These are phyloP conservation scores for Tolypocladium inflatum DNA, from an alignment of 2,329 filamentous ascomycete species.

Conservation along the genomic window DNA sequence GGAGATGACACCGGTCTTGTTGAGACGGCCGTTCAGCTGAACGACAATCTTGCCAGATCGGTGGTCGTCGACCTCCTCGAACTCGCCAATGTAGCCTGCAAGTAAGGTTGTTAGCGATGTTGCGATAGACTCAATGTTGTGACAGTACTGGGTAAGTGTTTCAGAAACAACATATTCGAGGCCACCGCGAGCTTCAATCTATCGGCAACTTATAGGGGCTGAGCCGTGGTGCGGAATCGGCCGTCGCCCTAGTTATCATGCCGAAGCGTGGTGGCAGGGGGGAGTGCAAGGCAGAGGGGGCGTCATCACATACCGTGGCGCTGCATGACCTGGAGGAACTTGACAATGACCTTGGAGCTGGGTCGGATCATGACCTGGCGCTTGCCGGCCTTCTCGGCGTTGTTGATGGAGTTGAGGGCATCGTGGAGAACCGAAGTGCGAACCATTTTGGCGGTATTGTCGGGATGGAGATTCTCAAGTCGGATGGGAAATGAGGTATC, in stretches of 20 bases:
- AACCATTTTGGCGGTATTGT: constrained; percentile 79
- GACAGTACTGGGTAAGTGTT: not conserved
- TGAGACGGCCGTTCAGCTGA: constrained; percentile 95
- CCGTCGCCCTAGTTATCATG: constrained; percentile 99
- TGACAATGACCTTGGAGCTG: constrained; percentile 98
- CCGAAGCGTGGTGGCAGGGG: constrained; percentile 49
- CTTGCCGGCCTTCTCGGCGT: constrained; percentile 99
- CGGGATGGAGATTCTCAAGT: constrained; percentile 68
- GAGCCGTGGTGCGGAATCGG: constrained; percentile 70
- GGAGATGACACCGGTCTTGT: constrained; percentile 99
- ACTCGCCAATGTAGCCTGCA: constrained; percentile 96
- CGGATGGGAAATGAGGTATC: constrained; percentile 58
- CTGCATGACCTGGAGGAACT: constrained; percentile 99
- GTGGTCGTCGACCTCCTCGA: constrained; percentile 99
- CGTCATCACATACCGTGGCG: constrained; percentile 75
- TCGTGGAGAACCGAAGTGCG: constrained; percentile 99
- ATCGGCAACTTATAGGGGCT: constrained; percentile 99
- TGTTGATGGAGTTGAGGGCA: constrained; percentile 99
- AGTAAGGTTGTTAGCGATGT: constrained; percentile 57
- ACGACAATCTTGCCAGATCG: constrained; percentile 99
- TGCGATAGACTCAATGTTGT: constrained; percentile 81
- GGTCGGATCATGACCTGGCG: constrained; percentile 98
- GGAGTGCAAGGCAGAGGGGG: constrained; percentile 2
- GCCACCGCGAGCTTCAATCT: constrained; percentile 72
- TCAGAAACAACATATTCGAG: constrained; percentile 59